Base-by-base conservation (phyloP, 2,329 filamentous ascomycete species). In the Cladosporium sp. region DNA sequence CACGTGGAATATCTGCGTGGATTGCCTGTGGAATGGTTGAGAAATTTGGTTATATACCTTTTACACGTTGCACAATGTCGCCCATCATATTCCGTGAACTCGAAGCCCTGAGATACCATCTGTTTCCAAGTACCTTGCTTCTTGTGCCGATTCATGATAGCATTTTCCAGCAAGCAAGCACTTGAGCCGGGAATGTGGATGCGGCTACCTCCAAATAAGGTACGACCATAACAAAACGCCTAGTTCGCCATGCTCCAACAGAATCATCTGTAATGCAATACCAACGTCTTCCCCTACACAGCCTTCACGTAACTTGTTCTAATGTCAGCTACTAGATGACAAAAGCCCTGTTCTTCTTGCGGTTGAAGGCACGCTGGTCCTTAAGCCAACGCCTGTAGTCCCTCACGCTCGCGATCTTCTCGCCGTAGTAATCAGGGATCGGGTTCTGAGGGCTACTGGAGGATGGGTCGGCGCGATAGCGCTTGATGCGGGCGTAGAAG, bases 321-420 rank as follows among this genome's bases (percentile, higher is more conserved):
- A 17, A 35, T 20, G 28, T 50, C 34, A 37, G 20, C 4, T 22
- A 17, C 20, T 37, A 50, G 32, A 36, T 50, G 47, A 55, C 40
- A 32, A 55, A 55, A n/a, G 39, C 40, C 32, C 52, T 55, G 72
- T 85, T 86, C 84, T 95, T 96, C 80, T 91, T 91, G 58, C 78
- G 66, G 78, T 96, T 96, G 78, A 96, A 99, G 9, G 92, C 93
- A 61, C 93, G 83, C 80, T 97, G 94, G 71, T 99, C 94, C 80
- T 96, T 97, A 69, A 99, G 77, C 94, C 94, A 99, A 73, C 91
- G 87, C 68, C 94, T 81, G 74, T 97, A 99, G 47, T 90, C 92
- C 55, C 86, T 82, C 20, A 97, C 91, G 68, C 91, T 96, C 52
- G 89, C 90, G 67, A 99, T 96, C 82, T 97, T 97, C 78, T 99